Evolutionary conservation across 2,329 filamentous ascomycete genomes (phyloP), one percentile per base, ranked within the genome.

Genomic region (Fragosphaeria purpurea): DNA sequence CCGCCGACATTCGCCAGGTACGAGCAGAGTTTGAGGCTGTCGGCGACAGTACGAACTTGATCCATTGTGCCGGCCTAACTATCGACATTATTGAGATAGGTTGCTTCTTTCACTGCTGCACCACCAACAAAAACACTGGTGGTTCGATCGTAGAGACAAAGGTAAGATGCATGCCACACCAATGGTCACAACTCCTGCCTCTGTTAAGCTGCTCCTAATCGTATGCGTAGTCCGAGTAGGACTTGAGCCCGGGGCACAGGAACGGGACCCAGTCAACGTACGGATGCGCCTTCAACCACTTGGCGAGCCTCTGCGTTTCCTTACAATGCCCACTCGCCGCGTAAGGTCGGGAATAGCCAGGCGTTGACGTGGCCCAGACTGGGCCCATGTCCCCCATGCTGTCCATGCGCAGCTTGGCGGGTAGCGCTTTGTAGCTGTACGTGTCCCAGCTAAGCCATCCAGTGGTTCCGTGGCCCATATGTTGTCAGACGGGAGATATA

Each of bases 1-100:
- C 86, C 83, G 50, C 83, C 83, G 37, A 86, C 82, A 60, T 87
- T 88, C 44, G 84, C 84, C 53, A 88, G 69, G 61, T 86, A 85
- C 13, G 81, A 85, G 55, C 85, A 82, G 60, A 88, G 67, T 71
- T 86, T 85, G 64, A 88, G 82, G 58, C 76, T 76, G 62, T 88
- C 84, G 22, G 87, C 84, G n/a, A 88, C 77, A 7, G 63, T 60
- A 22, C 61, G 57, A 38, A 65, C 61, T 50, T 65, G 57, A 47
- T 65, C 62, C 41, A 65, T 62, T 53, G 62, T 60, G 38, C 63
- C 63, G 11, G 62, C 35, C 35, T 37, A 22, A 22, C 22, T 22
- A 11, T 37, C 35, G 35, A 11, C 11, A 37, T 37, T 11, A 37
- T 22, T 22, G 22, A 22, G 22, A 22, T 22, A 22, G 22, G 22